Evolutionary conservation across 2,329 filamentous ascomycete genomes (phyloP).

Genomic region (Exserohilum turcica): DNA sequence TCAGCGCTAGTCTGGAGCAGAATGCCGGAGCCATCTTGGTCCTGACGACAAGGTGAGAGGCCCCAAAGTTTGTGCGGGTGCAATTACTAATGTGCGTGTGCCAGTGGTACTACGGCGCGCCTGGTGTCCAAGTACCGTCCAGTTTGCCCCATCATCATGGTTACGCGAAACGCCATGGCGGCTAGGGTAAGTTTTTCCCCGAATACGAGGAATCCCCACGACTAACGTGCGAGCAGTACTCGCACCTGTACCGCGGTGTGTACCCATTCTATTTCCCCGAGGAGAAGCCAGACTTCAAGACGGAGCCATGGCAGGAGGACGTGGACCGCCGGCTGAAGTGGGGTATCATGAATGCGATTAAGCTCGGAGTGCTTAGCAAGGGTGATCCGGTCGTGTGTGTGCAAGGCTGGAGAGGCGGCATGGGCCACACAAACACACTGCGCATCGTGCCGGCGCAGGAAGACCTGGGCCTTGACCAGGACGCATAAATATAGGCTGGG

Average conservation of each 20-base stretch:
- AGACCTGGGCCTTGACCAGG: conserved; percentile 56
- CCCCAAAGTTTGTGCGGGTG: neutral
- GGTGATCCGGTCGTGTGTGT: conserved; percentile 81
- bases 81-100: conserved; percentile 26
- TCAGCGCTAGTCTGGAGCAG: conserved; percentile 92
- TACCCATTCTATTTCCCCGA: conserved; percentile 97
- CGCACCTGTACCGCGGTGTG: conserved; percentile 94
- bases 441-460: conserved; percentile 58
- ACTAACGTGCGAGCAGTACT: conserved; percentile 61
- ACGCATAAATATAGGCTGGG: conserved; percentile 43
- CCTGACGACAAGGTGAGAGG: conserved; percentile 78
- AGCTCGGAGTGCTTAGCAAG: conserved; percentile 74
- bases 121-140: conserved; percentile 98
- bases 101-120: conserved; percentile 85
- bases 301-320: conserved; percentile 97
- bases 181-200: conserved; percentile 63
- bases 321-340: conserved; percentile 97
- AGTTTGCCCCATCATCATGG: conserved; percentile 99
- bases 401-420: conserved; percentile 88
- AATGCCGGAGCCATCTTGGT: conserved; percentile 96
- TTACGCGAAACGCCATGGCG: conserved; percentile 83
- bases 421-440: conserved; percentile 86
- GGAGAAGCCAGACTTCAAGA: conserved; percentile 90
- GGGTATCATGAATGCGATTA: conserved; percentile 86
- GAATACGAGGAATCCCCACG: neutral